These are phyloP conservation scores for Massarina eburnea DNA, from an alignment of 2,329 filamentous ascomycete species.

Conservation along the genomic window DNA sequence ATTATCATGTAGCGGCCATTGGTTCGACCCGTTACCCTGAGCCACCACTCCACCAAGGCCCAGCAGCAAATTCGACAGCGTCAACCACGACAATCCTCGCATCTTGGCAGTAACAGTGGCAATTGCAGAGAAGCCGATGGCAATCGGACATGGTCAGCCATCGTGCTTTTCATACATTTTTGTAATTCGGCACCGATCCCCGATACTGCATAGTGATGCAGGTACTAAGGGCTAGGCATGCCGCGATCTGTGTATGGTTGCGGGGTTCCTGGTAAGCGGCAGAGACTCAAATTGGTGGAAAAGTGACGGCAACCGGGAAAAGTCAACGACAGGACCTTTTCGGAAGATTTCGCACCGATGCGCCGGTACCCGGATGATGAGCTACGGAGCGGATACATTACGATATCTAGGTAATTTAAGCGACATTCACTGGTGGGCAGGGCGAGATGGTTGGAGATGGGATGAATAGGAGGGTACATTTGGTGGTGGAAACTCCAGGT, in stretches of 20 bases:
- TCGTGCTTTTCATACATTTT: not conserved
- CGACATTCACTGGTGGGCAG: not conserved
- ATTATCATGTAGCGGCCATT: constrained; percentile 54
- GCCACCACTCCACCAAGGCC: constrained; percentile 20
- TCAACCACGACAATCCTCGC: constrained; percentile 22
- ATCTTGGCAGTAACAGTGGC: not conserved
- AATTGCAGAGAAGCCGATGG: not conserved
- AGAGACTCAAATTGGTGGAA: constrained; percentile 10
- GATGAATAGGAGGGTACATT: not conserved
- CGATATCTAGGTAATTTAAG: not conserved
- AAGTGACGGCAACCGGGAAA: constrained; percentile 10
- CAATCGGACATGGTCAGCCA: constrained; percentile 2
- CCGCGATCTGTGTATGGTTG: constrained; percentile 2
- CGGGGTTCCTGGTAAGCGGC: constrained; percentile 2
- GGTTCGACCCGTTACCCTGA: constrained; percentile 20
- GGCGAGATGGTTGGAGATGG: not conserved
- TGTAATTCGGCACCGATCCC: not conserved
- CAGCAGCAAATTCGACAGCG: constrained; percentile 14
- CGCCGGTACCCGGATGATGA: not conserved
- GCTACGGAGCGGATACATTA: not conserved
- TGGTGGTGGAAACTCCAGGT: no score
- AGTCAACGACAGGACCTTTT: constrained; percentile 2
- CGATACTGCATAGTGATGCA: constrained; percentile 3
- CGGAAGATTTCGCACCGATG: constrained; percentile 3
- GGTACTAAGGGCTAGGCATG: constrained; percentile 2